Conservation (phyloP, 768 basidiomycete species). For the Crassisporium funariophilum region DNA sequence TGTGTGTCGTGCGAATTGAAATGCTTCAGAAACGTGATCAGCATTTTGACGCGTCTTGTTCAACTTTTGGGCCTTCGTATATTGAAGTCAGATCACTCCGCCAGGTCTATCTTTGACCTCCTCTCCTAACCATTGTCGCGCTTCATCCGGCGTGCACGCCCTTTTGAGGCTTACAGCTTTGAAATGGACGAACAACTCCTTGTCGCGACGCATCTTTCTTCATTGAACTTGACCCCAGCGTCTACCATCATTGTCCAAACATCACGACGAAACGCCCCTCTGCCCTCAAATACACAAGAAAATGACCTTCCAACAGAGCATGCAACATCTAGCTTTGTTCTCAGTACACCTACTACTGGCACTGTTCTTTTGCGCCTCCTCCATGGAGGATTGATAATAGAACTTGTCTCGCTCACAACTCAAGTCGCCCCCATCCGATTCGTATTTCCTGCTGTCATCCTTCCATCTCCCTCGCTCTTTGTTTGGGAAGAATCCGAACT, state of each 20-base stretch:
- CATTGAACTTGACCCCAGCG: conserved; percentile 57
- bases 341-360: conserved; percentile 59
- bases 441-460: conserved; percentile 70
- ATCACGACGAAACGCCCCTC: conserved; percentile 52
- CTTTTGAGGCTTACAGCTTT: conserved; percentile 7
- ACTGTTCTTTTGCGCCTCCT: conserved; percentile 74
- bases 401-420: conserved; percentile 73
- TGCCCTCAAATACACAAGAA: conserved; percentile 44
- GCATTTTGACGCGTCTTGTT: conserved; percentile 26
- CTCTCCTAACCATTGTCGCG: conserved; percentile 6
- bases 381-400: conserved; percentile 72
- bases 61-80: too few species aligned
- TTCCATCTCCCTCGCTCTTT: conserved; percentile 68
- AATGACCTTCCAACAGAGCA: conserved; percentile 65
- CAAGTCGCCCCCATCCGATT: conserved; percentile 71
- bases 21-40: conserved; percentile 28
- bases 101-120: too few species aligned
- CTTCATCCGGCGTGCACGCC: conserved; percentile 2
- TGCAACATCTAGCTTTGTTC: conserved; percentile 62
- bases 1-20: too few species aligned
- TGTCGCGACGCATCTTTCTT: conserved; percentile 64
- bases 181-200: conserved; percentile 44
- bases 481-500: conserved; percentile 55
- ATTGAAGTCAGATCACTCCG: conserved; percentile 7
- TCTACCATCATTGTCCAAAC: conserved; percentile 60